Evolutionary conservation across 345 rosid species (phyloP).

Genomic region (Eutrema yunnanense): DNA sequence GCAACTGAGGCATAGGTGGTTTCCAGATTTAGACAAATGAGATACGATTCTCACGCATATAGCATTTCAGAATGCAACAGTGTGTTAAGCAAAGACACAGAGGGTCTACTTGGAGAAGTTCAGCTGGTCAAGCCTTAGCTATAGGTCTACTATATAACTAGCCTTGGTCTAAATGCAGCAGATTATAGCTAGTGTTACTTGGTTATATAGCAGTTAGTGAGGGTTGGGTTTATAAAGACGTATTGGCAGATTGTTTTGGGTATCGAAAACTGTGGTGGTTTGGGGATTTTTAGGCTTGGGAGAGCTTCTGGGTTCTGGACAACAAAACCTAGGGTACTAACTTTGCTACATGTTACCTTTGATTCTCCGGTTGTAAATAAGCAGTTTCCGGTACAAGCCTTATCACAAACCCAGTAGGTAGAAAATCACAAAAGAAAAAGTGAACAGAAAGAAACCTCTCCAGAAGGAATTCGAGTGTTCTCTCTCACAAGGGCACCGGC

Average conservation of each 20-base stretch:
- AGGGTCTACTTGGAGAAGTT: neutral
- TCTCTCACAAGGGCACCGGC: slow-evolving; percentile 90
- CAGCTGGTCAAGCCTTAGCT: neutral
- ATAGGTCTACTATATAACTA: neutral
- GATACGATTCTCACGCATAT: neutral
- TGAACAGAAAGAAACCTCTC: slow-evolving; percentile 54
- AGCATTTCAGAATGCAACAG: neutral
- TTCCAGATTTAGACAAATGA: neutral
- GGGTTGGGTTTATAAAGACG: neutral
- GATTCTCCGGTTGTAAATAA: neutral
- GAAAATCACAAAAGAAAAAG: neutral
- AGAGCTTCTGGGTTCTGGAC: neutral
- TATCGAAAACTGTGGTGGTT: neutral
- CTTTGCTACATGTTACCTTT: neutral
- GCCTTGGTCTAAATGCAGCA: neutral
- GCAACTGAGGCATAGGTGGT: neutral
- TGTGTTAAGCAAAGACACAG: neutral
- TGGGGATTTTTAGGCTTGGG: neutral
- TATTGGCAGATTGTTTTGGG: too few relatives aligned
- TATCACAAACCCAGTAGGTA: neutral
- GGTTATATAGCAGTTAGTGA: neutral
- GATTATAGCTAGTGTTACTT: neutral
- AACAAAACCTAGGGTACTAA: neutral
- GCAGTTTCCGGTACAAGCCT: neutral
- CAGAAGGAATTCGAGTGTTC: slow-evolving; percentile 72